Percentiles rank a stretch among this genome's conserved stretches.
phyloP scores from a whole-genome alignment of 2,329 filamentous ascomycete genomes.

The Gremmenia infestans region DNA sequence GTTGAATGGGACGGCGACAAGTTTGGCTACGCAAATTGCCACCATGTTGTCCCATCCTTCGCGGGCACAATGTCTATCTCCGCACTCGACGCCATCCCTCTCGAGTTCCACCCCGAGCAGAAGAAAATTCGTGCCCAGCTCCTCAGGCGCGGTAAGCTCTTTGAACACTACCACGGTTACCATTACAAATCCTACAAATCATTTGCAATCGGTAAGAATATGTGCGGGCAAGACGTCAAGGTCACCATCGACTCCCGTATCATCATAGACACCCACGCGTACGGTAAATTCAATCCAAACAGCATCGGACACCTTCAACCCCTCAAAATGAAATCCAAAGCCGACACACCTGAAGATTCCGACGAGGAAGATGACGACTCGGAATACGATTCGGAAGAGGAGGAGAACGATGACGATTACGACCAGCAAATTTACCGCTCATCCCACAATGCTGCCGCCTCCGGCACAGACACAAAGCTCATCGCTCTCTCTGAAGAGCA shows the following conservation, averaged over 20 bases:
- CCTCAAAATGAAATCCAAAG: slow-evolving; percentile 15
- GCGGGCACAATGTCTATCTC: slow-evolving; percentile 41
- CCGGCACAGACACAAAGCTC: slow-evolving; percentile 21
- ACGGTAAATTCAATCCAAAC: slow-evolving; percentile 26
- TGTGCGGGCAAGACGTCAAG: slow-evolving; percentile 17
- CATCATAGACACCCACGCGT: slow-evolving; percentile 20
- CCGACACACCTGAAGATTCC: background rate
- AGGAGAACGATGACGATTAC: background rate
- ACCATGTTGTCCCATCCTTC: slow-evolving; percentile 38
- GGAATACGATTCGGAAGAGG: background rate
- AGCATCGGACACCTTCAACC: slow-evolving; percentile 9
- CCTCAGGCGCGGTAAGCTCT: slow-evolving; percentile 39
- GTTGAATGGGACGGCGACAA: slow-evolving; percentile 45
- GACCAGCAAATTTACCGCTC: background rate
- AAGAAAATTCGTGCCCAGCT: slow-evolving; percentile 34
- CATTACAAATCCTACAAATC: slow-evolving; percentile 43
- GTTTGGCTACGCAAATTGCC: slow-evolving; percentile 38
- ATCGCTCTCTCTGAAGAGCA: slow-evolving; percentile 35
- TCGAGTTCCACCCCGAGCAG: slow-evolving; percentile 39
- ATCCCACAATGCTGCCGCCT: slow-evolving; percentile 2
- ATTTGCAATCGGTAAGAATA: slow-evolving; percentile 17
- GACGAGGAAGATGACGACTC: background rate
- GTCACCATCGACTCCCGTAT: slow-evolving; percentile 19
- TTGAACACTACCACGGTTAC: slow-evolving; percentile 42
- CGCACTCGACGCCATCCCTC: slow-evolving; percentile 40